These are phyloP conservation scores for Plasmopara viticola DNA, from an alignment of 352 stramenopile species.

Conservation along the genomic window DNA sequence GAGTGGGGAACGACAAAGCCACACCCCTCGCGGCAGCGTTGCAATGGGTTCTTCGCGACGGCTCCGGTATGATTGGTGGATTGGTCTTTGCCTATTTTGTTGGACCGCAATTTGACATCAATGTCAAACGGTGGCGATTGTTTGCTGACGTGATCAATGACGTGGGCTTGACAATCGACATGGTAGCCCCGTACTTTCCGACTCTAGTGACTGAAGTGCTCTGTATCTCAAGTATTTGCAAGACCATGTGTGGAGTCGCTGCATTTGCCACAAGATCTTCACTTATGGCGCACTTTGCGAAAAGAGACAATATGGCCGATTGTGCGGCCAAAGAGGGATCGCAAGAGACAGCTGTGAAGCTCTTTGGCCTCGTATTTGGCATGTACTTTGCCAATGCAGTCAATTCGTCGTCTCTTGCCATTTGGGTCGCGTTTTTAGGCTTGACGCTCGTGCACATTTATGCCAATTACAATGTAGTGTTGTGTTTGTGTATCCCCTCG, in stretches of 20 bases:
- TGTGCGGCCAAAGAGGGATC: slow-evolving; percentile 93
- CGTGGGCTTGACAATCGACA: slow-evolving; percentile 88
- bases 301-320: slow-evolving; percentile 86
- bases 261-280: slow-evolving; percentile 90
- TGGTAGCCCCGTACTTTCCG: slow-evolving; percentile 71
- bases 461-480: slow-evolving; percentile 91
- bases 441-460: slow-evolving; percentile 92
- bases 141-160: slow-evolving; percentile 97
- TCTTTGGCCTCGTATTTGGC: slow-evolving; percentile 88
- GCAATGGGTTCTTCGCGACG: slow-evolving; percentile 72
- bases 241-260: slow-evolving; percentile 93
- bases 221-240: slow-evolving; percentile 87
- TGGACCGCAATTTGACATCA: slow-evolving; percentile 87
- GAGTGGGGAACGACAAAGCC: slow-evolving; percentile 85
- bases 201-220: slow-evolving; percentile 58
- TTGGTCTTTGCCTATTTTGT: slow-evolving; percentile 92
- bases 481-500: slow-evolving; percentile 80
- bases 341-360: slow-evolving; percentile 93
- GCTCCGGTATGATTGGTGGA: slow-evolving; percentile 84
- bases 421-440: slow-evolving; percentile 90
- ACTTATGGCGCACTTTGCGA: slow-evolving; percentile 88
- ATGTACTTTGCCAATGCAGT: slow-evolving; percentile 80
- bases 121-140: slow-evolving; percentile 95
- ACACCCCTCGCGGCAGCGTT: slow-evolving; percentile 68
- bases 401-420: slow-evolving; percentile 46